Base-by-base conservation (phyloP, 495 filamentous ascomycete species). In the Stereocaulon alpinum region DNA sequence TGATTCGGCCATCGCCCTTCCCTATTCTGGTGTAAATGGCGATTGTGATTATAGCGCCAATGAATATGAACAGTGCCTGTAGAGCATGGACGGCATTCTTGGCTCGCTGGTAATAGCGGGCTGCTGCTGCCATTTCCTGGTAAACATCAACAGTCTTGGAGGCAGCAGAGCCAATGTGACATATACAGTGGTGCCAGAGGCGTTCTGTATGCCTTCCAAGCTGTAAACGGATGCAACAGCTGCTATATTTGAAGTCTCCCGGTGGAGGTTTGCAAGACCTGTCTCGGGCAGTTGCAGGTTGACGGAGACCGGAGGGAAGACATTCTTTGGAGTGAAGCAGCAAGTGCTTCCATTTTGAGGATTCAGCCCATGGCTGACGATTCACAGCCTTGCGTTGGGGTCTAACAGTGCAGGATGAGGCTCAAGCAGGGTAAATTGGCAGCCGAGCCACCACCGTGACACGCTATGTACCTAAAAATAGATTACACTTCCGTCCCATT, bases 31-130 rank as follows among this genome's bases (percentile, higher is more conserved):
- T 85, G 67, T 91, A 84, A 20, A 93, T 77, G 15, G 83, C 80
- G 61, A 94, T 86, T 57, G 85, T 85, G 40, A 93, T 70, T 56
- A 81, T 83, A 77, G 83, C 89, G 42, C 80, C 79, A 18, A 92
- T 70, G 66, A 92, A 82, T 59, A 81, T 85, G 56, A 87, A 68
- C 45, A 89, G 69, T 14, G 74, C 77, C 70, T 95, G 90, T 7
- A 71, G 27, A 34, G 72, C 76, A 69, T 80, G 77, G 43, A 80
- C 61, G 54, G 71, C 60, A 50, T 77, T 79, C 63, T 80, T 80
- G 17, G 32, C 40, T 30, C 58, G 61, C n/a, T 63, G 64, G 18
- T 63, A 60, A 53, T 55, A 49, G 1, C 42, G 44, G 4, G 27
- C 50, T 30, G 44, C 37, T 27, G 45, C 22, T 24, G 37, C 58